Percentiles rank a stretch among this genome's conserved stretches.
Conservation (phyloP, 352 stramenopile species). For the Phytophthora hybrid region DNA sequence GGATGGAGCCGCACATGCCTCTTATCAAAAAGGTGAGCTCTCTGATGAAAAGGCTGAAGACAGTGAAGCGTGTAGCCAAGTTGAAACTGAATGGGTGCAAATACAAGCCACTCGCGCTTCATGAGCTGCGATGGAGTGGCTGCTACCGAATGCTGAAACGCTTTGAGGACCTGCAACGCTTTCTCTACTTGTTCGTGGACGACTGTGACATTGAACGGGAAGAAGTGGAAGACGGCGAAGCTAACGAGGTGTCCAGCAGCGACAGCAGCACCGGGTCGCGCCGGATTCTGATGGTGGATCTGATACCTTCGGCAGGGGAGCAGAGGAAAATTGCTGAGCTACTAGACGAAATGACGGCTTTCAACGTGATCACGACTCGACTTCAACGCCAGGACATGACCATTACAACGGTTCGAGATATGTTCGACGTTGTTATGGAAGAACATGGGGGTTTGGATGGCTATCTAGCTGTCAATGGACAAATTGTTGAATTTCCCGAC, state of each 20-base stretch:
- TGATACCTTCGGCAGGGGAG: constrained; percentile 9
- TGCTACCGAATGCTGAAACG: neutral
- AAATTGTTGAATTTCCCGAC: no score
- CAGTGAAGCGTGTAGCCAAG: neutral
- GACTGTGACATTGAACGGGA: constrained; percentile 9
- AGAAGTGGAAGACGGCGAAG: neutral
- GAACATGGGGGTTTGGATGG: no score
- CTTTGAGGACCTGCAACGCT: constrained; percentile 12
- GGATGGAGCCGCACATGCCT: neutral
- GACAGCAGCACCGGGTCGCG: neutral
- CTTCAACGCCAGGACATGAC: no score
- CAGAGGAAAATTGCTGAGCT: constrained; percentile 8
- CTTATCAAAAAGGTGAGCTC: constrained; percentile 5
- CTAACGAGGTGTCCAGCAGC: neutral
- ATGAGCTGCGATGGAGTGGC: constrained; percentile 1
- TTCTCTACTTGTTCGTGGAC: constrained; percentile 8
- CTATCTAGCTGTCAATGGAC: no score
- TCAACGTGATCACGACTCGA: no score
- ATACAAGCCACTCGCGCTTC: neutral
- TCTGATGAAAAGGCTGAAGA: neutral
- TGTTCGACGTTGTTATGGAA: no score
- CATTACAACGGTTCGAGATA: no score
- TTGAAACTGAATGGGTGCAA: neutral
- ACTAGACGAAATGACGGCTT: constrained; percentile 1
- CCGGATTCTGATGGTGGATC: neutral